Evolutionary conservation across 2,329 filamentous ascomycete genomes (phyloP).

Genomic region (Microcyclospora pomicola): DNA sequence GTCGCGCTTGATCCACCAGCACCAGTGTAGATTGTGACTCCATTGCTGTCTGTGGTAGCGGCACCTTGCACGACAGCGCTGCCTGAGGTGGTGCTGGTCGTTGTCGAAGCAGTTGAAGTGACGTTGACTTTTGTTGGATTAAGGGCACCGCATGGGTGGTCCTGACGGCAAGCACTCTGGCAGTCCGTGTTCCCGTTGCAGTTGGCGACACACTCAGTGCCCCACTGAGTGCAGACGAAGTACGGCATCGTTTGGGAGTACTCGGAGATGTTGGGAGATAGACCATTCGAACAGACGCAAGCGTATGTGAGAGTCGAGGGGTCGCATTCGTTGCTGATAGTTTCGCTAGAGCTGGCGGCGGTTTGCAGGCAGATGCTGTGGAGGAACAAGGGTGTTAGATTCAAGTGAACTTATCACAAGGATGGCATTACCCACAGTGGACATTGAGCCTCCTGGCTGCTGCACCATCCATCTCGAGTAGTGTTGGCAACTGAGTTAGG

Average conservation of each 20-base stretch:
- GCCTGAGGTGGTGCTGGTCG: constrained; percentile 21
- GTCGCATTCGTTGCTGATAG: constrained; percentile 52
- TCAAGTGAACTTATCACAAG: not conserved
- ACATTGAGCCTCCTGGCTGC: constrained; percentile 48
- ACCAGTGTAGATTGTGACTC: constrained; percentile 30
- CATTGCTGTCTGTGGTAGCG: constrained; percentile 20
- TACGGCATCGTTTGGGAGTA: constrained; percentile 68
- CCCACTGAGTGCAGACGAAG: constrained; percentile 60
- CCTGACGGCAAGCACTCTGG: constrained; percentile 43
- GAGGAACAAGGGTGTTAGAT: not conserved
- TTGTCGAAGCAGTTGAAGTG: constrained; percentile 31
- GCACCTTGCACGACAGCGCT: constrained; percentile 16
- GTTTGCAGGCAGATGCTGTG: constrained; percentile 52
- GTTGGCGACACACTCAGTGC: constrained; percentile 42
- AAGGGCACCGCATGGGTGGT: constrained; percentile 61
- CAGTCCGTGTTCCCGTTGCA: constrained; percentile 48
- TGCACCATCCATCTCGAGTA: constrained; percentile 44
- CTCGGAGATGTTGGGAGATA: constrained; percentile 57
- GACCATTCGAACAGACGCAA: constrained; percentile 56
- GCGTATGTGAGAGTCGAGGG: constrained; percentile 48
- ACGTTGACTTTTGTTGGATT: constrained; percentile 47
- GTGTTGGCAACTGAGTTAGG: constrained; percentile 43
- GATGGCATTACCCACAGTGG: constrained; percentile 39
- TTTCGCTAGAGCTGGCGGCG: constrained; percentile 29
- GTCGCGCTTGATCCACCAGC: constrained; percentile 24